Evolutionary conservation across 495 filamentous ascomycete species (phyloP).

Genomic region (Talaromyces adpressus): DNA sequence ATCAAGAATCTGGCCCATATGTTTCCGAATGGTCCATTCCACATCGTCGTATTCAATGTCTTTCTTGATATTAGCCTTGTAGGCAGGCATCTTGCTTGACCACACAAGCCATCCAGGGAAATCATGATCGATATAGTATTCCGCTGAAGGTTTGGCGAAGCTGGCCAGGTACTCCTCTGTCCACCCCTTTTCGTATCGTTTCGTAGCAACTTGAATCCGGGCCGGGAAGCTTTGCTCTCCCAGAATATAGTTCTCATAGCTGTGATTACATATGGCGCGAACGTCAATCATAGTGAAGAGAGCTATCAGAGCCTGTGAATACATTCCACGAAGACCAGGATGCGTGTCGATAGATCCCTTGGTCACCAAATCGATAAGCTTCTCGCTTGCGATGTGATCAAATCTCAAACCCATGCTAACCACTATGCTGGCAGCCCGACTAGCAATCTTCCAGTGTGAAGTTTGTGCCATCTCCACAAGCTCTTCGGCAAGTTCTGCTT

Average conservation of each 20-base stretch:
- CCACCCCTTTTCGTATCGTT: constrained; percentile 64
- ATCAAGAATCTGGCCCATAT: constrained; percentile 74
- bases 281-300: constrained; percentile 79
- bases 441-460: constrained; percentile 95
- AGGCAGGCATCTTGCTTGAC: constrained; percentile 76
- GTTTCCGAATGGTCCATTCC: constrained; percentile 66
- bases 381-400: constrained; percentile 72
- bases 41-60: constrained; percentile 77
- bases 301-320: constrained; percentile 69
- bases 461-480: constrained; percentile 68
- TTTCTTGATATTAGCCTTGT: constrained; percentile 57
- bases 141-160: constrained; percentile 72
- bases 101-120: constrained; percentile 98
- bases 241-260: constrained; percentile 74
- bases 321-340: constrained; percentile 74
- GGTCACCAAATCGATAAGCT: constrained; percentile 78
- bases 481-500: constrained; percentile 70
- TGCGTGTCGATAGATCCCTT: constrained; percentile 83
- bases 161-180: constrained; percentile 68
- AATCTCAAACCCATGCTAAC: constrained; percentile 84
- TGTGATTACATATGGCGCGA: constrained; percentile 77
- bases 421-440: constrained; percentile 78
- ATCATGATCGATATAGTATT: constrained; percentile 87
- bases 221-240: constrained; percentile 69
- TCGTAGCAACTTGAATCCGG: constrained; percentile 65